Conservation (phyloP, 2,329 filamentous ascomycete genomes). For the Fusarium caatingaense region DNA sequence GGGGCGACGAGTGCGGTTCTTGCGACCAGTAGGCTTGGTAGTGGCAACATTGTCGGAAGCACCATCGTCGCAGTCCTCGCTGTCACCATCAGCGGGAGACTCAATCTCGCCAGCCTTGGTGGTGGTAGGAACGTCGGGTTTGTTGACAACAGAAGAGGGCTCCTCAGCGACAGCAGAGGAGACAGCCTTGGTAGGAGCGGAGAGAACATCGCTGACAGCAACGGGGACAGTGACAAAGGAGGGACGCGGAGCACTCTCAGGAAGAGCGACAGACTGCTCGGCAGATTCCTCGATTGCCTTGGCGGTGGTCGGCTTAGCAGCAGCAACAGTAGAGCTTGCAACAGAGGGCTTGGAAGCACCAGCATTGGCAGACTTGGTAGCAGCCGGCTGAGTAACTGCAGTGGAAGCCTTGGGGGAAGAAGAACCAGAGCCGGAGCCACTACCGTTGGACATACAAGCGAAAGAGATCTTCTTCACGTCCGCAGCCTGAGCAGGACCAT, state of each 20-base stretch:
- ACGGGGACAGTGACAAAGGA: constrained; percentile 29
- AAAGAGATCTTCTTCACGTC: constrained; percentile 62
- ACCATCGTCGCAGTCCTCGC: not conserved
- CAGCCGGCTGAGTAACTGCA: constrained; percentile 11
- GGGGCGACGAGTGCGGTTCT: constrained; percentile 27
- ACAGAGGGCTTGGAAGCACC: constrained; percentile 18
- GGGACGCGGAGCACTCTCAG: constrained; percentile 36
- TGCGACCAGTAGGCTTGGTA: constrained; percentile 25
- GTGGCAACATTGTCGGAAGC: not conserved
- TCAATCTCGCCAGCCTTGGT: not conserved
- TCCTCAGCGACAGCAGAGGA: constrained; percentile 3
- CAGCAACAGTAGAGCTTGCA: constrained; percentile 13
- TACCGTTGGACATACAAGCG: constrained; percentile 56
- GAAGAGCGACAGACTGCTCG: constrained; percentile 7
- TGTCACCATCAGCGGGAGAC: not conserved
- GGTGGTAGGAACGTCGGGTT: constrained; percentile 2
- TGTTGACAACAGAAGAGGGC: constrained; percentile 20
- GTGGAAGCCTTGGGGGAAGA: constrained; percentile 14
- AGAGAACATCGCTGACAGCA: constrained; percentile 29
- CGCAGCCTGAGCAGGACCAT: constrained; percentile 37
- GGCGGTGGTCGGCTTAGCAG: not conserved
- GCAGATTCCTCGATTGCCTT: not conserved
- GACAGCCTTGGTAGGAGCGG: constrained; percentile 4
- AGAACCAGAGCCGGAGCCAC: not conserved
- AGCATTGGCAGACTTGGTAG: constrained; percentile 19